Evolutionary conservation across 768 basidiomycete species (phyloP).

Genomic region (Tephrocybe sp.): DNA sequence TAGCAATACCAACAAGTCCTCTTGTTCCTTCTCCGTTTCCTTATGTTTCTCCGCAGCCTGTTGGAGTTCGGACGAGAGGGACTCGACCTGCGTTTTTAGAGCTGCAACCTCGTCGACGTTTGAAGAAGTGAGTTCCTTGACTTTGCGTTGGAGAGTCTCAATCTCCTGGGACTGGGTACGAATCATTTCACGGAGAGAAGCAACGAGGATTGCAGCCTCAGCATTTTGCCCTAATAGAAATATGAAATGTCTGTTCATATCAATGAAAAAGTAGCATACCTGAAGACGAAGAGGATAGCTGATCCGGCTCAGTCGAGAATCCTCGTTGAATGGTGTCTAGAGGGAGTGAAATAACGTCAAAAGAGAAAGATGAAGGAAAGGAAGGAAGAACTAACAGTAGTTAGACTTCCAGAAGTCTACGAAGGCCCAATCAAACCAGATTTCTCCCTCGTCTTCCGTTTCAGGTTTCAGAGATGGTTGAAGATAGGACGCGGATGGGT

Average conservation of each 20-base stretch:
- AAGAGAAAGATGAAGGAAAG: not conserved
- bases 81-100: conserved; percentile 46
- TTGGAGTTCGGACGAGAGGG: conserved; percentile 47
- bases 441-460: conserved; percentile 67
- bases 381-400: conserved; percentile 66
- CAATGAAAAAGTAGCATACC: conserved; percentile 20
- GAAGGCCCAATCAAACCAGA: conserved; percentile 99
- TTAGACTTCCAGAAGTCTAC: conserved; percentile 99
- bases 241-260: conserved; percentile 1
- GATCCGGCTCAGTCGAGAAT: conserved; percentile 67
- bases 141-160: conserved; percentile 59
- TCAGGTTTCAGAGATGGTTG: conserved; percentile 36
- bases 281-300: conserved; percentile 55
- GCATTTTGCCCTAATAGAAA: conserved; percentile 56
- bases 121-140: conserved; percentile 42
- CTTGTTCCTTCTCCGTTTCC: conserved; percentile 94
- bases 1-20: conserved; percentile 89
- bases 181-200: conserved; percentile 82
- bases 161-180: conserved; percentile 81
- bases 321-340: conserved; percentile 77
- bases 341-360: not conserved
- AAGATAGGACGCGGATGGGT: conserved; percentile 38
- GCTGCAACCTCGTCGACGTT: conserved; percentile 41
- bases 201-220: conserved; percentile 79
- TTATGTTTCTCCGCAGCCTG: conserved; percentile 63